phyloP scores from a whole-genome alignment of 1,284 basidiomycete species.

The Microbotryomycetes sp. region DNA sequence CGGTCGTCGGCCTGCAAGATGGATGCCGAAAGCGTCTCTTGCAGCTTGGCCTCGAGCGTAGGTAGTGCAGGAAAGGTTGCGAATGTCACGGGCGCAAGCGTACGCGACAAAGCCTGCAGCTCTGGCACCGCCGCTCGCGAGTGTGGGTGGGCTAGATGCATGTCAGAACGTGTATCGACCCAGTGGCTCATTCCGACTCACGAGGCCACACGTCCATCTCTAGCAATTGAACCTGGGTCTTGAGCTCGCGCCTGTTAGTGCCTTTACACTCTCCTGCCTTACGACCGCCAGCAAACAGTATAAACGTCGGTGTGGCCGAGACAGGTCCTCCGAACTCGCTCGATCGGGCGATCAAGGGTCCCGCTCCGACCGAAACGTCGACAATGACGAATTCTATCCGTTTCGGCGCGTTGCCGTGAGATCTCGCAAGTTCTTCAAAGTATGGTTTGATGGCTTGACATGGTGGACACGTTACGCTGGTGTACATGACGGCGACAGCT shows the following conservation, averaged over 20 bases:
- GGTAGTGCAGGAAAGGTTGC: constrained; percentile 25
- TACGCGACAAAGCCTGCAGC: constrained; percentile 12
- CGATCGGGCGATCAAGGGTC: neutral
- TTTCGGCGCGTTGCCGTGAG: constrained; percentile 18
- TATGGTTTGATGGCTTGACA: constrained; percentile 37
- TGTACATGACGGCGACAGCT: constrained; percentile 38
- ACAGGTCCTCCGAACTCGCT: constrained; percentile 26
- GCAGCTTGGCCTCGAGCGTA: constrained; percentile 24
- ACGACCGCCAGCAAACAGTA: constrained; percentile 33
- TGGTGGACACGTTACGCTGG: constrained; percentile 38
- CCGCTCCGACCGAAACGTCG: constrained; percentile 33
- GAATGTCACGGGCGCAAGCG: constrained; percentile 27
- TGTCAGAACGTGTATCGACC: neutral
- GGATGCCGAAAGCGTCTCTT: neutral
- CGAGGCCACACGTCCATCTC: constrained; percentile 34
- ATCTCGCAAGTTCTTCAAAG: constrained; percentile 37
- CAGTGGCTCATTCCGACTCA: constrained; percentile 5
- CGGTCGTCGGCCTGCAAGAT: neutral
- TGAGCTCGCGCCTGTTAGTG: constrained; percentile 36
- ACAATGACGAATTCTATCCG: constrained; percentile 37
- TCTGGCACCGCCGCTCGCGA: constrained; percentile 22
- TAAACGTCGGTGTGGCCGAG: constrained; percentile 39
- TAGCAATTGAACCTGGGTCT: constrained; percentile 35
- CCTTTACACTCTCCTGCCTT: constrained; percentile 36
- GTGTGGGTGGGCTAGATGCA: constrained; percentile 31